Conservation (phyloP, 345 rosid species). For the Hibiscus tridactylites region DNA sequence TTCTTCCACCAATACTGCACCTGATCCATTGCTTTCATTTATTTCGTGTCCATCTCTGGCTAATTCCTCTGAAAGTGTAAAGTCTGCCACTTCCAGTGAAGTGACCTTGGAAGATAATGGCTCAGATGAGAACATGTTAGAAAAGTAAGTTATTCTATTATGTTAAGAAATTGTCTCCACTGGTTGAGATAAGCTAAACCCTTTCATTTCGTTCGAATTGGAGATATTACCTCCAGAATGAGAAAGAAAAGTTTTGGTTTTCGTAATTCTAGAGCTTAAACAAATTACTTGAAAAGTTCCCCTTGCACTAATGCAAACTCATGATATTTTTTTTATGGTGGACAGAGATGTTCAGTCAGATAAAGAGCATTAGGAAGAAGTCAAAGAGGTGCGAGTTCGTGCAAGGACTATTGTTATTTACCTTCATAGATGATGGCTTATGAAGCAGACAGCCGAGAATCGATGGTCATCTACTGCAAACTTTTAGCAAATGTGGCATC, state of each 20-base stretch:
- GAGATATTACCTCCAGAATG: no score
- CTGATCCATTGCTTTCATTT: conserved; percentile 47
- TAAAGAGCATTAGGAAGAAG: conserved; percentile 51
- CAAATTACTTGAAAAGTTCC: neutral
- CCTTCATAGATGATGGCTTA: conserved; percentile 36
- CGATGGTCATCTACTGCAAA: neutral
- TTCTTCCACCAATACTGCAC: conserved; percentile 31
- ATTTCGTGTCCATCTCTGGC: conserved; percentile 22
- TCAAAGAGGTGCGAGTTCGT: conserved; percentile 53
- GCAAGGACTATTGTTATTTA: conserved; percentile 53
- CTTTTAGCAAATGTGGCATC: no score
- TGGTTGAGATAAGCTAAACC: conserved; percentile 1
- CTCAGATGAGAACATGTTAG: conserved; percentile 17
- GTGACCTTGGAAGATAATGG: conserved; percentile 23
- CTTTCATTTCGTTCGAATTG: neutral
- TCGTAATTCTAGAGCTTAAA: neutral
- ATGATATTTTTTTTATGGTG: conserved; percentile 1
- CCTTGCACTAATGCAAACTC: neutral
- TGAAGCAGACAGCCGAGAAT: conserved; percentile 16
- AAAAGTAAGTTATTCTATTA: conserved; percentile 26
- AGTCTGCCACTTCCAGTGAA: conserved; percentile 18
- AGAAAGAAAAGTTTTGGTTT: neutral
- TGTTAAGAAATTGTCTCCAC: neutral
- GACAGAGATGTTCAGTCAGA: conserved; percentile 32
- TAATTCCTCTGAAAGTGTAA: conserved; percentile 21